A percentile compares a stretch with the other conserved stretches of the same genome.
These are phyloP conservation scores for Trichoderma virens DNA, from an alignment of 495 filamentous ascomycete species.

Conservation along the genomic window DNA sequence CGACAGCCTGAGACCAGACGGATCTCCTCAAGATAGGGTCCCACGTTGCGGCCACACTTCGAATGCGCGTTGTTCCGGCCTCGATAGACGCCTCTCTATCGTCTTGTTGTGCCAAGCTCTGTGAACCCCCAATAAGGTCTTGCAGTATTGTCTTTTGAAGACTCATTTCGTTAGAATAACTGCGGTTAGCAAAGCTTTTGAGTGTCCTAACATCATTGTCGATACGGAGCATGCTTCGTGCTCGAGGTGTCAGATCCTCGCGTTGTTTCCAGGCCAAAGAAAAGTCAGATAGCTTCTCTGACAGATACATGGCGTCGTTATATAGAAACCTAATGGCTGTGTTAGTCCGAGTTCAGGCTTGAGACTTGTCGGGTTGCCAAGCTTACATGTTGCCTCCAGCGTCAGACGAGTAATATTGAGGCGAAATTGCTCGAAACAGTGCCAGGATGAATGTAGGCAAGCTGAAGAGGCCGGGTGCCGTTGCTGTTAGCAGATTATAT, in stretches of 20 bases:
- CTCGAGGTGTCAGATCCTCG: conserved; percentile 35
- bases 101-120: conserved; percentile 42
- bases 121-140: conserved; percentile 71
- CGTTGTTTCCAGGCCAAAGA: conserved; percentile 41
- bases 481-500: conserved; percentile 51
- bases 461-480: conserved; percentile 66
- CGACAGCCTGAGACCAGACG: conserved; percentile 75
- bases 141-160: conserved; percentile 73
- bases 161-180: conserved; percentile 82
- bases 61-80: conserved; percentile 58
- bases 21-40: conserved; percentile 71
- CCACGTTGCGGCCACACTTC: conserved; percentile 66
- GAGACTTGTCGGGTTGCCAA: neutral
- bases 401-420: conserved; percentile 64
- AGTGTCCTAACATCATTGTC: conserved; percentile 64
- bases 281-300: conserved; percentile 60
- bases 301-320: conserved; percentile 79
- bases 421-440: conserved; percentile 82
- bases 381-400: conserved; percentile 66
- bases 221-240: conserved; percentile 49
- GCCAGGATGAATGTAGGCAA: conserved; percentile 79
- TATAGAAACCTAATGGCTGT: conserved; percentile 59
- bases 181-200: conserved; percentile 70
- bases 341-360: neutral
- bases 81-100: conserved; percentile 67